Evolutionary conservation across 2,329 filamentous ascomycete species (phyloP), one percentile per base, ranked within the genome.

Genomic region (Colletotrichum sidae): DNA sequence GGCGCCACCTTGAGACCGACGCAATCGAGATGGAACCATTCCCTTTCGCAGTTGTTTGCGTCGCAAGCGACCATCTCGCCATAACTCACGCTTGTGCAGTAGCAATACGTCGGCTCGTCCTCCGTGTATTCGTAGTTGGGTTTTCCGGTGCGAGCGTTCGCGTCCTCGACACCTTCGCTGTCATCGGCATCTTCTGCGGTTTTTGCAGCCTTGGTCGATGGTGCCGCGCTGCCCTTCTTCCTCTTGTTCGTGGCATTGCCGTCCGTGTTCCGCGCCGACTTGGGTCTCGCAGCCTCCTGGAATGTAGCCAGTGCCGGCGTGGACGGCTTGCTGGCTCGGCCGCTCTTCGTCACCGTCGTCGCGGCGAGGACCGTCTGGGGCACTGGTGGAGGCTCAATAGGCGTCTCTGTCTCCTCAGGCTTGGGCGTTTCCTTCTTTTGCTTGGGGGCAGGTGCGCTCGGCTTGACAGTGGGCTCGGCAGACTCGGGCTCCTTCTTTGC

Each of bases 1-100:
- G 92, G 92, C 56, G 92, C 91, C 65, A 91, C 91, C 71, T 90
- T 91, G 71, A 96, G 78, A 34, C 92, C 92, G 37, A 93, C 92
- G 76, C 92, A 96, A 54, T 90, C 90, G 54, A 96, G 79, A 82
- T 94, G 92, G 80, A 94, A 95, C 92, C 92, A 94, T 77, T 94
- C 92, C 67, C 88, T 85, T 69, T 87, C 85, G 77, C 92, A 94
- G 53, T 87, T 86, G 65, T 90, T 86, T 8, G 88, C 88, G 74
- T 94, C 92, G 73, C 92, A 94, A 2, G 90, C 92, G 47, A 94
- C 91, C 92, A 94, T 94, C 78, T 93, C 91, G 17, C 92, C 92
- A 73, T 93, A 94, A 72, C 91, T 93, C 59, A 93, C 89, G 52
- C 89, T 86, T 70, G 93, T 91, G 76, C 92, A 94, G 78, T 92